These are phyloP conservation scores for Sherardia arvensis DNA, from an alignment of 257 asterid species.

Conservation along the genomic window DNA sequence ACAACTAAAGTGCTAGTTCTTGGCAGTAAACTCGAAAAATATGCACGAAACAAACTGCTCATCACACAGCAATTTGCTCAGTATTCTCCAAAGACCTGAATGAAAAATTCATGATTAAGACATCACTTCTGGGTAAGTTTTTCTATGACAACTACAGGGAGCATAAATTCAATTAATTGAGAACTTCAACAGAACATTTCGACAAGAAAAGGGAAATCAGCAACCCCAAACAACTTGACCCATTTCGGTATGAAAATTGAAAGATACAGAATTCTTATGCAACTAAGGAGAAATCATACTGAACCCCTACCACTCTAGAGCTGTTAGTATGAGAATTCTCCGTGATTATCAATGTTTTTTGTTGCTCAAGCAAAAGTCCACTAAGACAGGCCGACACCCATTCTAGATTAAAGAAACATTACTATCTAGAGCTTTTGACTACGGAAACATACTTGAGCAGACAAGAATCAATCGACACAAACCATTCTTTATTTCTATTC, in stretches of 20 bases:
- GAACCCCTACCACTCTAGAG: no score
- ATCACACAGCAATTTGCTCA: slow-evolving; percentile 37
- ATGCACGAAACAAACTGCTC: slow-evolving; percentile 64
- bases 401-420: no score
- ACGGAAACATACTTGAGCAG: no score
- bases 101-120: neutral
- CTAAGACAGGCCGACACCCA: no score
- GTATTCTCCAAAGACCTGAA: slow-evolving; percentile 33
- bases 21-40: slow-evolving; percentile 33
- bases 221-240: neutral
- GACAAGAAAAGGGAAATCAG: neutral
- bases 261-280: no score
- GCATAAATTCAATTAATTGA: neutral
- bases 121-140: neutral
- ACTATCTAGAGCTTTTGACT: no score
- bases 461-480: no score
- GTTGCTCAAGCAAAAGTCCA: no score
- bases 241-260: neutral
- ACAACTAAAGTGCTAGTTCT: slow-evolving; percentile 27
- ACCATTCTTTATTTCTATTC: no score
- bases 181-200: neutral
- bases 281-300: no score
- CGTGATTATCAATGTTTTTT: no score
- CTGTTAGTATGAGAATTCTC: no score
- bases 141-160: neutral